Conservation (phyloP, 306 rosid genomes). For the Canavalia gladiata region DNA sequence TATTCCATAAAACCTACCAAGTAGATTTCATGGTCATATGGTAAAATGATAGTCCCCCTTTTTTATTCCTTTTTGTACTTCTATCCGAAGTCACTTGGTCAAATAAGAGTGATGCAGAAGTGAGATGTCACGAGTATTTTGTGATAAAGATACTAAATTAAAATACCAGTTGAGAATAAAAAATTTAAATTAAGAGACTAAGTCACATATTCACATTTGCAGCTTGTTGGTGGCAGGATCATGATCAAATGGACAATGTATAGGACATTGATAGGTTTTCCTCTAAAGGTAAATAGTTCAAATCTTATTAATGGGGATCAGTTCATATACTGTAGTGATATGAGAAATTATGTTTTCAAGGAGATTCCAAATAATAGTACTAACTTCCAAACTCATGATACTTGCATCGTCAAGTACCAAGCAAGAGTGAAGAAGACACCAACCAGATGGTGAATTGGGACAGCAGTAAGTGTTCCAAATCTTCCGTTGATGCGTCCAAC, state of each 20-base stretch:
- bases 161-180: not conserved
- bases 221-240: not conserved
- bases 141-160: not conserved
- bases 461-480: slow-evolving; percentile 95
- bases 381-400: not conserved
- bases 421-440: slow-evolving; percentile 51
- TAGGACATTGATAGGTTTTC: not conserved
- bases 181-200: not conserved
- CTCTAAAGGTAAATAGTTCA: not conserved
- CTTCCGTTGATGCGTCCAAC: slow-evolving; percentile 98
- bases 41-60: not conserved
- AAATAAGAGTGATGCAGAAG: not conserved
- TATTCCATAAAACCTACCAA: not conserved
- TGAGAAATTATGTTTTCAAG: slow-evolving; percentile 11
- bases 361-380: slow-evolving; percentile 2
- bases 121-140: not conserved
- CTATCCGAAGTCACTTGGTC: not conserved
- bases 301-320: not conserved
- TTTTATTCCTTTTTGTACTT: not conserved
- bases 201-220: not conserved
- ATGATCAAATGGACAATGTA: not conserved
- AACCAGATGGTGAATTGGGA: slow-evolving; percentile 97
- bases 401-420: slow-evolving; percentile 15
- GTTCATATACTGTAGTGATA: slow-evolving; percentile 1
- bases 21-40: not conserved